Evolutionary conservation across 139 green algal genomes (phyloP).

Genomic region (Diplosphaera chodatii): DNA sequence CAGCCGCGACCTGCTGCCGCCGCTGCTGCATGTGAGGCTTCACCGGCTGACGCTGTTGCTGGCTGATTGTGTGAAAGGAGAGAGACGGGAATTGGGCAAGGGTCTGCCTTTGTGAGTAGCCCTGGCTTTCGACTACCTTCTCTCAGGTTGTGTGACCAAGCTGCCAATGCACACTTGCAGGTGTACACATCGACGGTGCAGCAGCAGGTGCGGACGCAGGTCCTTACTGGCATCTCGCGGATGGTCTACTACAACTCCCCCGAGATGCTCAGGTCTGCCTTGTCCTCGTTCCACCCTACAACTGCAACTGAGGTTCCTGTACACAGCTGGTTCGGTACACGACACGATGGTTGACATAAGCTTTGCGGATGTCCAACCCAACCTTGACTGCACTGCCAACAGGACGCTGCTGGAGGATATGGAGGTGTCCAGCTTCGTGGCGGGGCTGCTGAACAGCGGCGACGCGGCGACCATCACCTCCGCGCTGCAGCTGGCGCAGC

Average conservation of each 20-base stretch:
- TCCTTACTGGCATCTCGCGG: constrained; percentile 63
- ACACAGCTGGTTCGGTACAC: too few relatives aligned
- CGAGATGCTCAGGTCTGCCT: constrained; percentile 33
- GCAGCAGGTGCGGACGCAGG: constrained; percentile 55
- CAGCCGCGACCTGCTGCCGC: constrained; percentile 60
- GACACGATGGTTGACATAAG: too few relatives aligned
- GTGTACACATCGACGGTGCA: constrained; percentile 53
- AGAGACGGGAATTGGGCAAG: too few relatives aligned
- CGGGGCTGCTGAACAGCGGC: constrained; percentile 57
- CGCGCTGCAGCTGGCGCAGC: constrained; percentile 66
- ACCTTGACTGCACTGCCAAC: not conserved
- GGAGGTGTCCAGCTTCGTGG: constrained; percentile 74
- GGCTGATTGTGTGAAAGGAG: too few relatives aligned
- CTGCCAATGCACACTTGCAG: too few relatives aligned
- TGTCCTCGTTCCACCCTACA: constrained; percentile 11
- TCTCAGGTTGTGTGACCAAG: too few relatives aligned
- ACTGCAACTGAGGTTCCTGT: too few relatives aligned
- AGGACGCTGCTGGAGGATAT: constrained; percentile 53
- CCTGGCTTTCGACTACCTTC: too few relatives aligned
- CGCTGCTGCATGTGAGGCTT: constrained; percentile 68
- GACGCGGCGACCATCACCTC: constrained; percentile 45
- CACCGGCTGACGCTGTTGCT: too few relatives aligned
- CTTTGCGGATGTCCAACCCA: too few relatives aligned
- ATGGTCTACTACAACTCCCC: constrained; percentile 52
- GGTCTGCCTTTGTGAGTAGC: too few relatives aligned